Evolutionary conservation across 768 basidiomycete species (phyloP), one percentile per base, ranked within the genome.

Genomic region (Dentipellis sp.): DNA sequence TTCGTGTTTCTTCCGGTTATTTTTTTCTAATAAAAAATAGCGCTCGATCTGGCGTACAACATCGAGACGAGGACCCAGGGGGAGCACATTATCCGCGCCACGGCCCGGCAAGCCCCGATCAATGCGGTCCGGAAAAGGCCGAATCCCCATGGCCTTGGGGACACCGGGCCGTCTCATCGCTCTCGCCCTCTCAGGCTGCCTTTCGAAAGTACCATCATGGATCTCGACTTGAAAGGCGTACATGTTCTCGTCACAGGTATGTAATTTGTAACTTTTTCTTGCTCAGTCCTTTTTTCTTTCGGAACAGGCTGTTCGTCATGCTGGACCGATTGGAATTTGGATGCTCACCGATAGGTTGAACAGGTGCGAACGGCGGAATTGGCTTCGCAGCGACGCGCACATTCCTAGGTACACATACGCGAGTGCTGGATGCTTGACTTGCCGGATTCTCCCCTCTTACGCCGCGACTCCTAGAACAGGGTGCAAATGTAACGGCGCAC

Each of bases 301-400:
- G 29, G 29, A 29, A 29, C 29, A 29, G 29, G 29, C 42, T 17
- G 42, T 14, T 17, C n/a, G 16, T n/a, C n/a, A 45, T 19, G 42
- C n/a, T 45, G 42, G 42, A 29, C 42, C 11, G 17, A 7, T 8
- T 19, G 2, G 42, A 19, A 7, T 50, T 2, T 12, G 9, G 22
- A 50, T 12, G 16, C 29, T 50, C 9, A 22, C 19, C 22, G 40
- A 42, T 42, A 23, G 48, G 12, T 14, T 23, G 8, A 36, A 62
- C 65, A 83, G 88, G 88, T 50, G 86, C 86, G 2, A 86, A 82
- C 61, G 86, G 87, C 3, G 87, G 85, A 0, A 89, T 91, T 37
- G 88, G 88, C 9, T 71, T 86, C 0, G 82, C 79, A 61, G 85
- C 82, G 3, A 73, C 75, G 14, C 72, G 72, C 11, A 64, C 78